Conservation (phyloP, 805 yeast genomes). For the Nakazawaea peltata region DNA sequence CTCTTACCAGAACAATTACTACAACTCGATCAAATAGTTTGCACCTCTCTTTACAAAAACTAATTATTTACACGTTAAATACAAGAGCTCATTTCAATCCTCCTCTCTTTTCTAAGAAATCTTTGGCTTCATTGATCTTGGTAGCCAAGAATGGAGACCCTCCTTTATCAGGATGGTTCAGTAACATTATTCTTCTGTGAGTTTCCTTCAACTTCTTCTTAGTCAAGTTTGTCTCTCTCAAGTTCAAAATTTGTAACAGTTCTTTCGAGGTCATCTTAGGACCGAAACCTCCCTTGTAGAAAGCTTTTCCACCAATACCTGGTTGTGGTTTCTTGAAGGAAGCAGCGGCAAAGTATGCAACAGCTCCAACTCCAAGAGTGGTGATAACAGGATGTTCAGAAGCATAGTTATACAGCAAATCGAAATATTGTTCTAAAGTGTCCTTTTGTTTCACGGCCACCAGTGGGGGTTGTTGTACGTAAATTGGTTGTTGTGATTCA, state of each 20-base stretch:
- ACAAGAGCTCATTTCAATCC: constrained; percentile 23
- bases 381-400: constrained; percentile 73
- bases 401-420: constrained; percentile 48
- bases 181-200: constrained; percentile 78
- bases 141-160: constrained; percentile 87
- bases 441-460: constrained; percentile 22
- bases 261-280: constrained; percentile 85
- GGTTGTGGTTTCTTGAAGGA: constrained; percentile 58
- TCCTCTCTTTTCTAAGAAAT: constrained; percentile 62
- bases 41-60: too few species aligned
- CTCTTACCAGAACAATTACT: too few species aligned
- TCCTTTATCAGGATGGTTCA: constrained; percentile 92
- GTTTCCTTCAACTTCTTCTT: constrained; percentile 65
- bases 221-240: constrained; percentile 57
- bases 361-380: constrained; percentile 59
- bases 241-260: constrained; percentile 75
- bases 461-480: constrained; percentile 15
- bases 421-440: constrained; percentile 56
- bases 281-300: constrained; percentile 84
- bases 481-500: neutral
- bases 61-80: too few species aligned
- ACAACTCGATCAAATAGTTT: too few species aligned
- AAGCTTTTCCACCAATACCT: constrained; percentile 59
- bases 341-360: constrained; percentile 60
- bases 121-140: constrained; percentile 89